Conservation (phyloP, 2,329 filamentous ascomycete species). For the Clonostachys rosea region DNA sequence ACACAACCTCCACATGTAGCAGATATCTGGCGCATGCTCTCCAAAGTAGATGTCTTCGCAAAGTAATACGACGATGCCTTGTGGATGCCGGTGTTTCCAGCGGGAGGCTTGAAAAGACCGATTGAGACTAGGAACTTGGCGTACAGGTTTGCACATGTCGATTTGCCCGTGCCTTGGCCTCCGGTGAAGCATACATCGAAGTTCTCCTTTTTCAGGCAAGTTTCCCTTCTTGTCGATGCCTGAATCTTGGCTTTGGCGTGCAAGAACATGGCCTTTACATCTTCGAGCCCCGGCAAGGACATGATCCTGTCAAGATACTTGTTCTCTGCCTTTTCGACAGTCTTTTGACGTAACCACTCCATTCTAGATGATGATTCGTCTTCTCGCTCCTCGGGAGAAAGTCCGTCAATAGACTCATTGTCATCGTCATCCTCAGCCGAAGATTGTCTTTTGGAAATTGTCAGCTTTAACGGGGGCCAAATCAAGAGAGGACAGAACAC, state of each 20-base stretch:
- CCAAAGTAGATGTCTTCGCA: constrained; percentile 23
- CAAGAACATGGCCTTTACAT: constrained; percentile 55
- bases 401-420: constrained; percentile 17
- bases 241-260: constrained; percentile 38
- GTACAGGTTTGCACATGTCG: constrained; percentile 55
- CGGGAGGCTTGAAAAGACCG: constrained; percentile 17
- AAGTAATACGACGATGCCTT: constrained; percentile 18
- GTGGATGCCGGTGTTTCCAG: constrained; percentile 33
- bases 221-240: constrained; percentile 41
- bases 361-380: constrained; percentile 33
- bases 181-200: constrained; percentile 21
- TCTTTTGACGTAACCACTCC: constrained; percentile 31
- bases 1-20: constrained; percentile 52
- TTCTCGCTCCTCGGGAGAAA: constrained; percentile 18
- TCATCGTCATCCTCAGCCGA: constrained; percentile 10
- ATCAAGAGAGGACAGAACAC: neutral
- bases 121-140: constrained; percentile 38
- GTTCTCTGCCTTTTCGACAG: constrained; percentile 42
- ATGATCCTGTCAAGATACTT: constrained; percentile 55
- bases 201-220: constrained; percentile 33
- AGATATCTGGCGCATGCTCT: constrained; percentile 32
- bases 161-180: constrained; percentile 41
- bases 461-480: neutral
- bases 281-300: constrained; percentile 57
- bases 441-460: constrained; percentile 5